These are phyloP conservation scores for Penicillium lividum DNA, from an alignment of 495 filamentous ascomycete genomes.

Conservation along the genomic window DNA sequence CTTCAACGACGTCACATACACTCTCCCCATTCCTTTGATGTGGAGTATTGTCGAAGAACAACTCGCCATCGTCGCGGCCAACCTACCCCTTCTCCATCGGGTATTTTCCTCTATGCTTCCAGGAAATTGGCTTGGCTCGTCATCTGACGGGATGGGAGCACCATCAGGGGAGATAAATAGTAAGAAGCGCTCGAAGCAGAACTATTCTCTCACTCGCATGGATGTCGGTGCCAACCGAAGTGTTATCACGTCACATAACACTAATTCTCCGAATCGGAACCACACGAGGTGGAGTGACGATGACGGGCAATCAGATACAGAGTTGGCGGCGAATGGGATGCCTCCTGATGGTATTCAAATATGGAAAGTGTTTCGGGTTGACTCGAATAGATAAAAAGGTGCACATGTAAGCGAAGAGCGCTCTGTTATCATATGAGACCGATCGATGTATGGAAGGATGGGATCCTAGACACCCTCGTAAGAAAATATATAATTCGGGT, in stretches of 20 bases:
- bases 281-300: slow-evolving; percentile 4
- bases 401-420: too few species aligned
- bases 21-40: slow-evolving; percentile 16
- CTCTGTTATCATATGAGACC: too few species aligned
- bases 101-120: neutral
- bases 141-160: neutral
- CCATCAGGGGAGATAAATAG: neutral
- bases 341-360: slow-evolving; percentile 7
- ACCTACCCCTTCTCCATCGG: slow-evolving; percentile 13
- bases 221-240: neutral
- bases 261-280: neutral
- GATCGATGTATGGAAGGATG: too few species aligned
- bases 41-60: slow-evolving; percentile 22
- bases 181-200: neutral
- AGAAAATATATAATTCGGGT: too few species aligned
- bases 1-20: slow-evolving; percentile 21
- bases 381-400: neutral
- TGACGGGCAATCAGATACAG: slow-evolving; percentile 5
- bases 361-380: neutral
- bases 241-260: neutral
- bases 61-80: slow-evolving; percentile 18
- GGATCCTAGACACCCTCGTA: too few species aligned
- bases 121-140: neutral
- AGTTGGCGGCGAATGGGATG: neutral
- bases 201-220: neutral